Evolutionary conservation across 2,329 filamentous ascomycete species (phyloP).

Genomic region (Zymoseptoria tritici): DNA sequence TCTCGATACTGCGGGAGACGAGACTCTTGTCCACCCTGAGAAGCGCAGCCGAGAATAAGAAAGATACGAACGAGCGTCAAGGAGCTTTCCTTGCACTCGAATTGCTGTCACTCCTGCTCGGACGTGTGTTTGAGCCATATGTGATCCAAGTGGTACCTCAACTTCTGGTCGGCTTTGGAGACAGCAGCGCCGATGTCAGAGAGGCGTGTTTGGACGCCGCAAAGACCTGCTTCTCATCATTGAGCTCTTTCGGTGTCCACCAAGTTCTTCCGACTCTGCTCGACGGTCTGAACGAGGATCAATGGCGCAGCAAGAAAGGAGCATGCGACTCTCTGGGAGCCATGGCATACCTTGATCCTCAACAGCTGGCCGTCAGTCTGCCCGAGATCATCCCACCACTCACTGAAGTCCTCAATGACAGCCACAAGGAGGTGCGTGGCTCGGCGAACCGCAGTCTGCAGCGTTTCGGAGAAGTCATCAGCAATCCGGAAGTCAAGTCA

Average conservation of each 20-base stretch:
- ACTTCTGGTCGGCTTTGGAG: slow-evolving; percentile 80
- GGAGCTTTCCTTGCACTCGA: slow-evolving; percentile 87
- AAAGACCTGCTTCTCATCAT: slow-evolving; percentile 84
- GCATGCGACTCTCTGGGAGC: slow-evolving; percentile 93
- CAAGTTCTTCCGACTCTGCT: slow-evolving; percentile 86
- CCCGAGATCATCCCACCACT: slow-evolving; percentile 95
- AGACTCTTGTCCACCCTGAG: slow-evolving; percentile 76
- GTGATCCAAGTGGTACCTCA: slow-evolving; percentile 93
- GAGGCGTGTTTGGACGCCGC: slow-evolving; percentile 88
- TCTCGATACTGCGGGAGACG: slow-evolving; percentile 73
- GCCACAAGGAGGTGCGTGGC: slow-evolving; percentile 89
- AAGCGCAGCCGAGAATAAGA: slow-evolving; percentile 87
- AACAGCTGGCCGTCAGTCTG: slow-evolving; percentile 84
- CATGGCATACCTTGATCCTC: slow-evolving; percentile 96
- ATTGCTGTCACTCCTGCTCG: slow-evolving; percentile 76
- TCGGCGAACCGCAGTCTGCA: slow-evolving; percentile 95
- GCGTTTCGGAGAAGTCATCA: slow-evolving; percentile 96
- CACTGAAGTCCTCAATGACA: slow-evolving; percentile 90
- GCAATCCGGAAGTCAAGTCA: slow-evolving; percentile 91
- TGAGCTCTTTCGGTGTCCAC: slow-evolving; percentile 95
- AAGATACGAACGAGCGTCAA: slow-evolving; percentile 80
- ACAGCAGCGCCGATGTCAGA: slow-evolving; percentile 78
- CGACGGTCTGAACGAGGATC: slow-evolving; percentile 84
- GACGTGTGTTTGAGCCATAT: slow-evolving; percentile 88
- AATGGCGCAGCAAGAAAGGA: slow-evolving; percentile 98